Percentiles rank a stretch among this genome's conserved stretches.
Evolutionary conservation across 2,329 filamentous ascomycete species (phyloP).

Genomic region (Paraphaeosphaeria minitans): DNA sequence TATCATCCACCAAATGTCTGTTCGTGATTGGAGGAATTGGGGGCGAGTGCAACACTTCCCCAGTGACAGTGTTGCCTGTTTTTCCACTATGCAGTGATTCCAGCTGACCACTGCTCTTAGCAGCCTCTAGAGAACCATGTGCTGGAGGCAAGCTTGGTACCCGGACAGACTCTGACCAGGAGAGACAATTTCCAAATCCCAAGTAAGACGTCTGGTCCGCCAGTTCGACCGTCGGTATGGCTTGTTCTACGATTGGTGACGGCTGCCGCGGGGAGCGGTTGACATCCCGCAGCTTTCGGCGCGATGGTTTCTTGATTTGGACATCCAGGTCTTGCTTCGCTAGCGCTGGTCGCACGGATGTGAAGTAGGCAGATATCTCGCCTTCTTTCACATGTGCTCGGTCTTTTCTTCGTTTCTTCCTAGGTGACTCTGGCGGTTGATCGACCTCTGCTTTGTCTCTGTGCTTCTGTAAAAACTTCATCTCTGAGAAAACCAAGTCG

Average conservation of each 20-base stretch:
- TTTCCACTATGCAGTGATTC: constrained; percentile 5
- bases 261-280: constrained; percentile 17
- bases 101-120: constrained; percentile 19
- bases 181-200: constrained; percentile 46
- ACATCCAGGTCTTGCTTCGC: constrained; percentile 30
- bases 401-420: constrained; percentile 42
- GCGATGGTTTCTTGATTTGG: constrained; percentile 18
- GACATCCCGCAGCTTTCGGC: constrained; percentile 7
- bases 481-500: constrained; percentile 58
- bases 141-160: constrained; percentile 22
- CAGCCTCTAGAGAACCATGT: constrained; percentile 13
- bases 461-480: constrained; percentile 54
- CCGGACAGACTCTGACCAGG: constrained; percentile 51
- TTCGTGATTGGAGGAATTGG: constrained; percentile 12
- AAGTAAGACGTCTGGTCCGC: constrained; percentile 43
- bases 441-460: constrained; percentile 31
- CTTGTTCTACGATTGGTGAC: constrained; percentile 21
- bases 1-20: constrained; percentile 15
- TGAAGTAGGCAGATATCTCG: constrained; percentile 55
- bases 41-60: constrained; percentile 14
- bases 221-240: constrained; percentile 38
- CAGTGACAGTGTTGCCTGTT: constrained; percentile 6
- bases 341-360: constrained; percentile 32
- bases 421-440: constrained; percentile 25
- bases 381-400: constrained; percentile 41